Evolutionary conservation across 2,329 filamentous ascomycete species (phyloP).

Genomic region (Monilinia fructigena): DNA sequence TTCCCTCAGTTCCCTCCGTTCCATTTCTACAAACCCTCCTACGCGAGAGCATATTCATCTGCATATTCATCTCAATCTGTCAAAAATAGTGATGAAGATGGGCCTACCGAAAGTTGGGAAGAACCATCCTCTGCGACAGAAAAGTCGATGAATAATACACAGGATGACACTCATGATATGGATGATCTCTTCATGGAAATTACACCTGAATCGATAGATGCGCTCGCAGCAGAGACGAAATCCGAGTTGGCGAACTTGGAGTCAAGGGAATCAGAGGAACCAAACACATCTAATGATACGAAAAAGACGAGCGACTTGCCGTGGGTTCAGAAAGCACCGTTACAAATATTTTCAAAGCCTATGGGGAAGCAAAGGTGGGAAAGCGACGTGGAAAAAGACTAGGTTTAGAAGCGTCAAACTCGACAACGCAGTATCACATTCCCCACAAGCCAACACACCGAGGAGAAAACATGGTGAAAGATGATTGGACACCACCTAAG

Average conservation of each 20-base stretch:
- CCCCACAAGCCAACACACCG: slow-evolving; percentile 22
- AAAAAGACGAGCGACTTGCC: neutral
- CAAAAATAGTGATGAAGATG: neutral
- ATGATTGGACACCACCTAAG: slow-evolving; percentile 32
- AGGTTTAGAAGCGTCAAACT: slow-evolving; percentile 21
- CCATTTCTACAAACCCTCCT: slow-evolving; percentile 3
- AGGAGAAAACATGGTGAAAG: slow-evolving; percentile 16
- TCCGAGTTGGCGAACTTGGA: slow-evolving; percentile 10
- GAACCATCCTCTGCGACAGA: neutral
- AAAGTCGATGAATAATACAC: neutral
- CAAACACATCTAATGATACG: neutral
- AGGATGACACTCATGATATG: neutral
- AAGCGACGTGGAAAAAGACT: neutral
- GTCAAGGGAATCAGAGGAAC: neutral
- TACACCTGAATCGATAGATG: slow-evolving; percentile 42
- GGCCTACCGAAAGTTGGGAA: neutral
- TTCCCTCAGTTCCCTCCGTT: neutral
- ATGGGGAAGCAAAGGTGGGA: slow-evolving; percentile 16
- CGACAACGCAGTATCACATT: slow-evolving; percentile 18
- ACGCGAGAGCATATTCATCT: slow-evolving; percentile 13
- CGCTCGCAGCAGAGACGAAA: slow-evolving; percentile 31
- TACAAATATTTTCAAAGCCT: slow-evolving; percentile 5
- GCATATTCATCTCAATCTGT: neutral
- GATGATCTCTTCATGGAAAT: slow-evolving; percentile 38
- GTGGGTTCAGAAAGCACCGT: slow-evolving; percentile 10